A percentile compares a stretch with the other conserved stretches of the same genome.
phyloP scores from a whole-genome alignment of 495 filamentous ascomycete species.

The Podospora pseudocomata region DNA sequence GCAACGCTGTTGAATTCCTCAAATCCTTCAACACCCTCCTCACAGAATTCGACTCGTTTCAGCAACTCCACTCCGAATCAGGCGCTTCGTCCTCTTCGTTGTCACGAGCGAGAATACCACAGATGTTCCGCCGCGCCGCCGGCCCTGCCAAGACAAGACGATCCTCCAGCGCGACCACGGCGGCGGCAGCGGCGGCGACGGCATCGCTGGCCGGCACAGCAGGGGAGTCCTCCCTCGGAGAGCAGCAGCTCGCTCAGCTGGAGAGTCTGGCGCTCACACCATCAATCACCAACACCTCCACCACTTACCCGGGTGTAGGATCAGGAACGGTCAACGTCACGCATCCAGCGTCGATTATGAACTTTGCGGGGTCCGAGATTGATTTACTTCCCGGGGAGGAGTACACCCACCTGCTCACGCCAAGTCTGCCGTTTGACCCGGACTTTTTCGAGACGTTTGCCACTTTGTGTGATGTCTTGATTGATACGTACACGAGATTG shows the following conservation, averaged over 20 bases:
- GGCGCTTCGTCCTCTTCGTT: slow-evolving; percentile 67
- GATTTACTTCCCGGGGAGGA: slow-evolving; percentile 66
- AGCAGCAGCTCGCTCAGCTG: neutral
- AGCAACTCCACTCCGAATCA: slow-evolving; percentile 75
- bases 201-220: neutral
- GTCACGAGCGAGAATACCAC: slow-evolving; percentile 70
- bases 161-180: slow-evolving; percentile 42
- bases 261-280: neutral
- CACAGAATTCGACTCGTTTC: slow-evolving; percentile 87
- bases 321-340: neutral
- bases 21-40: slow-evolving; percentile 82
- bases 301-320: slow-evolving; percentile 13
- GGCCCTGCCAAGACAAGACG: slow-evolving; percentile 61
- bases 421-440: slow-evolving; percentile 91
- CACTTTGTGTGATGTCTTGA: slow-evolving; percentile 93
- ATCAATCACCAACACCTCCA: slow-evolving; percentile 4
- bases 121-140: slow-evolving; percentile 80
- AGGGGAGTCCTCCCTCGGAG: neutral
- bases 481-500: slow-evolving; percentile 83
- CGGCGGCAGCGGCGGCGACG: neutral
- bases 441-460: slow-evolving; percentile 97
- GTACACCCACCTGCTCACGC: slow-evolving; percentile 84
- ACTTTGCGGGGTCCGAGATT: slow-evolving; percentile 43
- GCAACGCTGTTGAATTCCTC: slow-evolving; percentile 76
- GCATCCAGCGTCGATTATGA: slow-evolving; percentile 35